Conservation (phyloP, 2,329 filamentous ascomycete genomes). For the Sporothrix curviconia region DNA sequence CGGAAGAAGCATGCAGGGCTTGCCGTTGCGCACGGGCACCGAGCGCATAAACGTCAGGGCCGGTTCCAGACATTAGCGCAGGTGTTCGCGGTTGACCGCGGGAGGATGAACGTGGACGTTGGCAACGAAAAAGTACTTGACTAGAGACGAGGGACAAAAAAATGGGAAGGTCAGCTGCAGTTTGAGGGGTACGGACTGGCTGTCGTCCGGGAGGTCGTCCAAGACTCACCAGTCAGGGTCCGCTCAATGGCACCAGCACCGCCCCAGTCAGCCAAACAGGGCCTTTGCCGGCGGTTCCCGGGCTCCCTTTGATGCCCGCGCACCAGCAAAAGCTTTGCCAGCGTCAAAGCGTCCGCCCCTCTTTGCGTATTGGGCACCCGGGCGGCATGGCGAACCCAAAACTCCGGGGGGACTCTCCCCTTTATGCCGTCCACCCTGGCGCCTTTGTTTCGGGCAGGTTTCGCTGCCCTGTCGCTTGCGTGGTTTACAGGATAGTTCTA, state of each 20-base stretch:
- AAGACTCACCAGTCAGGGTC: conserved; percentile 56
- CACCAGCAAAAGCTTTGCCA: conserved; percentile 56
- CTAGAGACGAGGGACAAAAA: too few species aligned
- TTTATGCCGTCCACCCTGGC: too few species aligned
- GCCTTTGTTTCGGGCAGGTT: too few species aligned
- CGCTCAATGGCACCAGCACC: conserved; percentile 65
- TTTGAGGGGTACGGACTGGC: too few species aligned
- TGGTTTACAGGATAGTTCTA: too few species aligned
- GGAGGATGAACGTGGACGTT: conserved; percentile 91
- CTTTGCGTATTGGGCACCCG: conserved; percentile 70
- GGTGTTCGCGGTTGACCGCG: conserved; percentile 75
- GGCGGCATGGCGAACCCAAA: too few species aligned
- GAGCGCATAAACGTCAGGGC: conserved; percentile 73
- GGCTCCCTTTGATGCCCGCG: conserved; percentile 64
- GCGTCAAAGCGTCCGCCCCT: conserved; percentile 64
- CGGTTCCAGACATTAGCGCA: conserved; percentile 84
- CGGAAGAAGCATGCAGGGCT: conserved; percentile 71
- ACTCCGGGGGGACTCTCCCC: too few species aligned
- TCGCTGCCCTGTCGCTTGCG: too few species aligned
- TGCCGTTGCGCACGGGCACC: conserved; percentile 54
- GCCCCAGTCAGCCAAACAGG: conserved; percentile 86
- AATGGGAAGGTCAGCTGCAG: too few species aligned
- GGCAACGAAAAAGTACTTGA: conserved; percentile 88
- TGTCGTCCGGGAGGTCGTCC: background rate
- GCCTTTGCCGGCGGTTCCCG: conserved; percentile 61